Evolutionary conservation across 257 asterid species (phyloP), one percentile per base, ranked within the genome.

Genomic region (Ehretia macrophylla): DNA sequence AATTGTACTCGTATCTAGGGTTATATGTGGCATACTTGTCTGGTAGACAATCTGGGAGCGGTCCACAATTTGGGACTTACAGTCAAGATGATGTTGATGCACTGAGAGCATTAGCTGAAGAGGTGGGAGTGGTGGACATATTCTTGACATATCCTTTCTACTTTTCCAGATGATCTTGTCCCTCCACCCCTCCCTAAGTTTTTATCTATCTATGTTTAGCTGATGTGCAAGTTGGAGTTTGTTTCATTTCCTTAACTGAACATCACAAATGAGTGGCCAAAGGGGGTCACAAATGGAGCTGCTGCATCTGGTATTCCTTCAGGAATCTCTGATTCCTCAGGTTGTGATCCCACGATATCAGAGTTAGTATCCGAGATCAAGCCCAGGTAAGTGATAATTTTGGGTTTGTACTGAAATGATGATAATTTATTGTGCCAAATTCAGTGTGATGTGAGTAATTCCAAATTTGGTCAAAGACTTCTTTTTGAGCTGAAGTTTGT

Each of bases 51-150:
- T 75, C 96, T 62, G 72, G 77, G 74, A 81, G 69, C 66, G 79
- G 80, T 63, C 77, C 72, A 75, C 95, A 76, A 73, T 79, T 77
- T 62, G 99, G 99, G 51, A 68, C 73, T 46, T 92, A 86, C 82
- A 76, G 74, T 70, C 94, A 86, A 80, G 97, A 92, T 59, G 99
- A 92, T 67, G 81, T 88, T 72, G 99, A 86, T 84, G 94, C 97
- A 32, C 67, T 92, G 78, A 73, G 97, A 81, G 97, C 99, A 14
- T 74, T 88, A 60, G 85, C 87, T 20, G 99, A 92, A 78, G 97
- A 92, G 63, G 82, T 90, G 49, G 95, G 85, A 70, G 75, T 80
- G 58, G 77, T 86, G 11, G 99, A 92, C 79, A 73, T 92, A 56
- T 92, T 92, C 79, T 73, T 92, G 71, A 80, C 97, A 92, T 92